Base-by-base conservation (phyloP, 116 monocot genomes). In the Trichopus zeylanicus region DNA sequence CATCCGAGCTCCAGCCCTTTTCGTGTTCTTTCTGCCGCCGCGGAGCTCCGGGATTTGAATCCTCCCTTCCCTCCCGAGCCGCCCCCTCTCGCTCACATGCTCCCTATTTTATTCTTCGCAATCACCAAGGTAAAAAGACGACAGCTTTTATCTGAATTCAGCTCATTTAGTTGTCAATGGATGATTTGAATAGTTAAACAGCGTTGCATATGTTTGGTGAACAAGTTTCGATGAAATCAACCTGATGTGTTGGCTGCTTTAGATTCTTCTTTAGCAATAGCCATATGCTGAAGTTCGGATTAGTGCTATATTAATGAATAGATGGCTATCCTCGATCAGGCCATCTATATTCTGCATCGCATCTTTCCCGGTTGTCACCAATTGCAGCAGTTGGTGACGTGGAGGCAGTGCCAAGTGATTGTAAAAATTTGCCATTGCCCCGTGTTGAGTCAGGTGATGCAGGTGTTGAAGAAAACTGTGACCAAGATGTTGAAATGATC, bases 391-490 rank as follows among this genome's bases (percentile, higher is more conserved):
- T 75, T 35, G 78, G 67, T 64, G 61, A 74, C 60, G 18, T 51
- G 38, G 61, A 80, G 33, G 23, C 73, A 26, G 46, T 53, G 28
- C 75, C 78, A 62, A 74, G 60, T 74, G 80, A 83, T 27, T 71
- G 2, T 59, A 64, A 63, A 59, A 72, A 69, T 10, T 55, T 73
- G 25, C 38, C 65, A 34, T 47, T 73, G 46, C 35, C 71, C 21
- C 6, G 27, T 52, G 29, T 35, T 42, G 26, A 23, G 18, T 56
- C 60, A 25, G 61, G 57, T 67, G 15, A 26, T 48, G 20, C 20
- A 58, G 29, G 1, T 57, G 62, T 32, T 59, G 6, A 19, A 28
- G 56, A 26, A 62, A 57, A 37, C 6, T 31, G 8, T 29, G n/a
- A 31, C 26, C 70, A 61, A 72, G 62, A 56, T 64, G 63, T 63